Evolutionary conservation across 805 yeast genomes (phyloP), one percentile per base, ranked within the genome.

Genomic region (Priceomyces melissophilus): DNA sequence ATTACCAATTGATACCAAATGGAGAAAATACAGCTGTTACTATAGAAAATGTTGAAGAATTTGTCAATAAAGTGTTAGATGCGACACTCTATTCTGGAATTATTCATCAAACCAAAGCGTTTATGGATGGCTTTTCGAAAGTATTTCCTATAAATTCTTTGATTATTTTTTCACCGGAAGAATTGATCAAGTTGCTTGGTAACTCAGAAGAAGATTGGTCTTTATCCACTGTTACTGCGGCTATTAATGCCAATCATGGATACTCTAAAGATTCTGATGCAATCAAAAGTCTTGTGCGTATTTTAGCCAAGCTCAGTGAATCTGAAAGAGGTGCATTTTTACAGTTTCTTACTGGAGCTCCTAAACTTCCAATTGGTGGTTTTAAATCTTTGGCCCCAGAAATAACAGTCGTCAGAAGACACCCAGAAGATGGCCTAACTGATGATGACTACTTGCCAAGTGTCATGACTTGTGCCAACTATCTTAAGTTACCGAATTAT

Each of bases 391-490:
- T 91, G 41, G 73, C 76, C 34, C 99, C 99, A 0, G 83, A 76
- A 39, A 73, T 91, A 35, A 91, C 98, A 0, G 89, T 93, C 28
- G 98, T 93, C 2, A 65, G 87, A 45, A 89, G 87, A 56, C 81
- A 76, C 43, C 75, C 83, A n/a, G 98, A 91, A 39, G 81, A 76
- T 35, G 84, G 81, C 0, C 57, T 77, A 17, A 61, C 65, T 10
- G 75, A 86, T 4, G 96, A 91, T 60, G 88, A 82, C 45, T 89
- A 84, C 55, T 69, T 93, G 42, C 98, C 99, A 2, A 87, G 96
- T 63, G 99, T 93, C 2, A 91, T 91, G 99, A 91, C 99, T 0
- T 91, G 99, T 69, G 97, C 95, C 3, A 91, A 91, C 58, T 93
- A 91, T 57, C 71, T 91, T 49, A 91, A 91, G 59, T 66, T 93